Evolutionary conservation across 768 basidiomycete species (phyloP).

Genomic region (Boletus huronensis): DNA sequence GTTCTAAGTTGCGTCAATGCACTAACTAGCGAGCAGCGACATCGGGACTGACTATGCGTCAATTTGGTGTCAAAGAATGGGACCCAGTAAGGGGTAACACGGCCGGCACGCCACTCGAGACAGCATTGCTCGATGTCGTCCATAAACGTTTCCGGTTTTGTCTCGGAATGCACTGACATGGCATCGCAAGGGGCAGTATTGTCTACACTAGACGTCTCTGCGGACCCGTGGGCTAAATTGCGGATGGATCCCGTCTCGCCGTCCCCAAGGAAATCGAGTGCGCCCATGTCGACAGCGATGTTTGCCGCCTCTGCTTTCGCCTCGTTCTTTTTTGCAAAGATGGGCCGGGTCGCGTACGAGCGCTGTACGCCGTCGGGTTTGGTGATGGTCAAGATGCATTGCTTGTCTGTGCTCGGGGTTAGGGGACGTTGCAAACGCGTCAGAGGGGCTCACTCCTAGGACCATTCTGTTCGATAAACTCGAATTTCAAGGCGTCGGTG

Average conservation of each 20-base stretch:
- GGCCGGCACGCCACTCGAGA: constrained; percentile 48
- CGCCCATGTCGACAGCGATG: constrained; percentile 57
- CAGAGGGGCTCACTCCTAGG: constrained; percentile 33
- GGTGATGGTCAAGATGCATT: constrained; percentile 59
- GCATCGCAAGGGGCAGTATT: neutral
- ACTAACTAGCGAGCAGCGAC: neutral
- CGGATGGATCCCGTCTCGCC: constrained; percentile 35
- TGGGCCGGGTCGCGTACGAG: constrained; percentile 50
- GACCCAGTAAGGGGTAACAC: constrained; percentile 53
- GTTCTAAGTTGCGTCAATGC: constrained; percentile 30
- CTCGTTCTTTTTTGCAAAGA: constrained; percentile 45
- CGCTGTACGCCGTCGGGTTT: constrained; percentile 49
- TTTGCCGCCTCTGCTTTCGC: constrained; percentile 52
- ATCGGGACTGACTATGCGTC: constrained; percentile 38
- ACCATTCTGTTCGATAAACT: constrained; percentile 41
- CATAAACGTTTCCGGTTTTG: constrained; percentile 17
- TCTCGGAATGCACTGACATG: neutral
- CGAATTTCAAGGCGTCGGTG: constrained; percentile 42
- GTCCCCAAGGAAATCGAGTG: constrained; percentile 59
- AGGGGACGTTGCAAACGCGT: neutral
- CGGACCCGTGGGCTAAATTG: constrained; percentile 7
- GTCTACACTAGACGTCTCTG: neutral
- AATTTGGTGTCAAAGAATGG: constrained; percentile 45
- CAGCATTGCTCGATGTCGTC: constrained; percentile 53
- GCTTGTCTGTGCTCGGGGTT: constrained; percentile 40